A percentile compares a stretch with the other conserved stretches of the same genome.
Conservation (phyloP, 2,329 filamentous ascomycete species). For the Aspergillus phoenicis region DNA sequence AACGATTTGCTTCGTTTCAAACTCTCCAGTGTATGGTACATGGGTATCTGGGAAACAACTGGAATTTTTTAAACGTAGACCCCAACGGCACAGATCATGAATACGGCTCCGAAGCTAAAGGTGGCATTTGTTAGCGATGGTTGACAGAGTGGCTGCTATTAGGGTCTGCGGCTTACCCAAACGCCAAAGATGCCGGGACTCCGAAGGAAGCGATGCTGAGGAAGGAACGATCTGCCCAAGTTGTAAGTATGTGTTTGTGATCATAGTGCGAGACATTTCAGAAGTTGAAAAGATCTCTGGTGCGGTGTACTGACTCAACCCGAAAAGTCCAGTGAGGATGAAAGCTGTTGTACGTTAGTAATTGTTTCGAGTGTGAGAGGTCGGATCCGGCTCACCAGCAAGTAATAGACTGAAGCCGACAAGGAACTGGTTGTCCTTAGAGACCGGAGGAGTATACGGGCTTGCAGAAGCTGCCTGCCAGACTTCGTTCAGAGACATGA, state of each 20-base stretch:
- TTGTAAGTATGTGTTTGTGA: slow-evolving; percentile 12
- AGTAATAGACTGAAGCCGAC: slow-evolving; percentile 76
- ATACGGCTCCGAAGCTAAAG: slow-evolving; percentile 83
- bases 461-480: slow-evolving; percentile 90
- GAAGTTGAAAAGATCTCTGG: too few species aligned
- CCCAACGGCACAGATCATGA: slow-evolving; percentile 98
- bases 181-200: slow-evolving; percentile 80
- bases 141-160: slow-evolving; percentile 4
- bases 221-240: slow-evolving; percentile 73
- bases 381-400: slow-evolving; percentile 51
- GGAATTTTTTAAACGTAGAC: slow-evolving; percentile 78
- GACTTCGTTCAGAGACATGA: slow-evolving; percentile 76
- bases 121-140: slow-evolving; percentile 15
- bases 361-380: neutral
- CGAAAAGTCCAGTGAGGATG: slow-evolving; percentile 75
- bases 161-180: slow-evolving; percentile 69
- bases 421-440: slow-evolving; percentile 81
- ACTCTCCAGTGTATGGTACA: slow-evolving; percentile 39
- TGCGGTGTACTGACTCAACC: slow-evolving; percentile 67
- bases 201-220: slow-evolving; percentile 76
- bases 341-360: slow-evolving; percentile 52
- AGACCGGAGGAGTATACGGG: slow-evolving; percentile 77
- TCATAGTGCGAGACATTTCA: neutral
- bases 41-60: slow-evolving; percentile 27
- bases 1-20: slow-evolving; percentile 29